Percentiles rank a stretch among this genome's conserved stretches.
Conservation (phyloP, 306 rosid genomes). For the Acacia crassicarpa region DNA sequence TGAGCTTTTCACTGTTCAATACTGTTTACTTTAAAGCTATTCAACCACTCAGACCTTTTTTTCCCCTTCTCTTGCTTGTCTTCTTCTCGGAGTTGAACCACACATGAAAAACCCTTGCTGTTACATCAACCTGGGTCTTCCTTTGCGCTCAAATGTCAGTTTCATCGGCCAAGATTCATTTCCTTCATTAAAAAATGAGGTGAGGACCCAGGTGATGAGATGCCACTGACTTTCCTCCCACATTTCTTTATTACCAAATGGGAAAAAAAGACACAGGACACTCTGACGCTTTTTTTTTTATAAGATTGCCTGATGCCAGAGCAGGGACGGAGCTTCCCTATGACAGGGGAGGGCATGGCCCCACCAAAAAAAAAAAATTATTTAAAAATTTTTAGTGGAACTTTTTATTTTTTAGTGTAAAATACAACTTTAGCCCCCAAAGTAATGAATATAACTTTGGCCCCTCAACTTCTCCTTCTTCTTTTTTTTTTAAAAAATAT, state of each 20-base stretch:
- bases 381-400: too few relatives aligned
- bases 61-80: neutral
- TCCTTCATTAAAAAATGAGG: constrained; percentile 14
- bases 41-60: neutral
- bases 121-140: neutral
- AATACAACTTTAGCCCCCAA: too few relatives aligned
- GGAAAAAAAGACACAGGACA: neutral
- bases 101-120: neutral
- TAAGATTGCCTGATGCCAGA: constrained; percentile 14
- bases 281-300: neutral
- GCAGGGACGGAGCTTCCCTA: too few relatives aligned
- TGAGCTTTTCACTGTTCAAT: neutral
- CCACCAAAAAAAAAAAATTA: too few relatives aligned
- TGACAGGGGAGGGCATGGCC: too few relatives aligned
- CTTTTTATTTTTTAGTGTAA: too few relatives aligned
- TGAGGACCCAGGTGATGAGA: constrained; percentile 16
- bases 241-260: neutral
- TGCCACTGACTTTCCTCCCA: neutral
- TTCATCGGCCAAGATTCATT: neutral
- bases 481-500: too few relatives aligned
- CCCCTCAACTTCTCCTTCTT: too few relatives aligned
- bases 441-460: too few relatives aligned
- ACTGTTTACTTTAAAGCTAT: neutral
- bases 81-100: neutral
- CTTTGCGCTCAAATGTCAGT: neutral